Conservation (phyloP, 1,139 yeast genomes). For the Candida frijolesensis region DNA sequence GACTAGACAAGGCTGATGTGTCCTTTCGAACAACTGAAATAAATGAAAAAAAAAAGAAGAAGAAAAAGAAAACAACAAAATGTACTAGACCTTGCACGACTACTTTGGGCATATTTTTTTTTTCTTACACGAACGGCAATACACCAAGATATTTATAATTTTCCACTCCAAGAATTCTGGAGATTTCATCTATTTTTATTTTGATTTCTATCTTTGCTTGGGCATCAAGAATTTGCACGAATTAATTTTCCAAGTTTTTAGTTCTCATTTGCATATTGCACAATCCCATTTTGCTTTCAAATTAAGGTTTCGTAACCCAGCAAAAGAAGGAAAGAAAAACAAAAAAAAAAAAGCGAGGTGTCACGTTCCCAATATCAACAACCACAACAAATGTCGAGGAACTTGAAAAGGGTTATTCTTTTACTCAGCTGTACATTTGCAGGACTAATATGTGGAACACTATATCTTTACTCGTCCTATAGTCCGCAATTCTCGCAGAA, state of each 20-base stretch:
- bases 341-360: background rate
- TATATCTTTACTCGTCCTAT: constrained; percentile 61
- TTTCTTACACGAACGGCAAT: background rate
- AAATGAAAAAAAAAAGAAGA: background rate
- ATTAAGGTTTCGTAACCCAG: background rate
- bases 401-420: constrained; percentile 35
- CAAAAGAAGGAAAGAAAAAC: background rate
- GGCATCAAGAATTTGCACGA: background rate
- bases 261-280: background rate
- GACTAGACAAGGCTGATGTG: background rate
- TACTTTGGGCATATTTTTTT: background rate
- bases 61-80: background rate
- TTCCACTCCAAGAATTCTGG: too few relatives aligned
- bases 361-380: background rate
- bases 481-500: constrained; percentile 64
- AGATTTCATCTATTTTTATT: background rate
- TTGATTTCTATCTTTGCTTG: background rate
- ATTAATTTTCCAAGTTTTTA: background rate
- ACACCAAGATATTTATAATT: background rate
- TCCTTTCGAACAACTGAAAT: background rate
- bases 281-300: background rate
- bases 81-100: background rate
- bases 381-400: constrained; percentile 22
- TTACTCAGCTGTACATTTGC: constrained; percentile 50
- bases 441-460: constrained; percentile 62